Conservation (phyloP, 768 basidiomycete species). For the Lactarius indigo region DNA sequence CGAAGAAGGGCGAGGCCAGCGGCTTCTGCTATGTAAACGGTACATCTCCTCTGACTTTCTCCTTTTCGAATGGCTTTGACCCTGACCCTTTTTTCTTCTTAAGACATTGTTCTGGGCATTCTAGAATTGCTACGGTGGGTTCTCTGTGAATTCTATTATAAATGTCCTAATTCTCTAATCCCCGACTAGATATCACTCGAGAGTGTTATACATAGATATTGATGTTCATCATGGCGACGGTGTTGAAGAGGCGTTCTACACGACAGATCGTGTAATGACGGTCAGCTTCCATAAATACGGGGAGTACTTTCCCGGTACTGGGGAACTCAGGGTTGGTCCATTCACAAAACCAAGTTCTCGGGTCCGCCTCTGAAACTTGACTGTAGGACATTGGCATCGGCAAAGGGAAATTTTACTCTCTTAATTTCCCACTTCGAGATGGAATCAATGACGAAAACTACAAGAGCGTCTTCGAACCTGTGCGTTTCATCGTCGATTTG, state of each 20-base stretch:
- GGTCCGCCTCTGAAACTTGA: background rate
- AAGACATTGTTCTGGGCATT: conserved; percentile 98
- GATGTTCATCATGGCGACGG: conserved; percentile 99
- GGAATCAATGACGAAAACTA: conserved; percentile 96
- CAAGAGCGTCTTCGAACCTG: conserved; percentile 92
- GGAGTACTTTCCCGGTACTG: conserved; percentile 98
- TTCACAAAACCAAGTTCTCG: conserved; percentile 1
- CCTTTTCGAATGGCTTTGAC: background rate
- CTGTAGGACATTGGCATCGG: conserved; percentile 83
- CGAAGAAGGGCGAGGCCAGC: conserved; percentile 98
- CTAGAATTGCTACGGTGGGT: conserved; percentile 82
- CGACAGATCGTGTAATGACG: conserved; percentile 98
- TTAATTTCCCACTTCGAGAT: conserved; percentile 94
- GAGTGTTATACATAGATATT: conserved; percentile 97
- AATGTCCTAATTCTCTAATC: background rate
- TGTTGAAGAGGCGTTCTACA: conserved; percentile 99
- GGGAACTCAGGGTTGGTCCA: conserved; percentile 77
- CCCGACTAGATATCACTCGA: conserved; percentile 73
- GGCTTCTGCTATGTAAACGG: conserved; percentile 99
- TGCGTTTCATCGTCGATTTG: conserved; percentile 37
- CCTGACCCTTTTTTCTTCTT: background rate
- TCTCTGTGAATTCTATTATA: too few species aligned
- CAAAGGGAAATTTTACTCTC: conserved; percentile 90
- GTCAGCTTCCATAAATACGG: conserved; percentile 98
- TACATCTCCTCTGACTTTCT: conserved; percentile 34